A percentile compares a stretch with the other conserved stretches of the same genome.
Evolutionary conservation across 768 basidiomycete species (phyloP).

Genomic region (Lyophyllum semitale): DNA sequence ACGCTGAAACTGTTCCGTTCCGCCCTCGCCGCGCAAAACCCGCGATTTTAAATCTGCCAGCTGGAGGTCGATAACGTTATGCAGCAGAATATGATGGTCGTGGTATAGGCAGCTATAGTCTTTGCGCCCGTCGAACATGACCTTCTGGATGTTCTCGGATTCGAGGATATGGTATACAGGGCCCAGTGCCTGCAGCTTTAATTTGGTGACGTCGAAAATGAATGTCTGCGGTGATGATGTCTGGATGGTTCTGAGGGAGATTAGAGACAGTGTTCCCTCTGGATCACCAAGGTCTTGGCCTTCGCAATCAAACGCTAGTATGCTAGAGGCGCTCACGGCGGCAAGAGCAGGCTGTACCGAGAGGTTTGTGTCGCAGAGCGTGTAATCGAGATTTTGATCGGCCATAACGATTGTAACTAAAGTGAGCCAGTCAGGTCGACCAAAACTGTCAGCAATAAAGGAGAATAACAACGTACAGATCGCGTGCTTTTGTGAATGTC

Average conservation of each 20-base stretch:
- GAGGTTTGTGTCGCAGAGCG: background rate
- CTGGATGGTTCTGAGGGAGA: slow-evolving; percentile 4
- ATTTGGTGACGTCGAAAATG: slow-evolving; percentile 6
- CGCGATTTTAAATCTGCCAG: slow-evolving; percentile 12
- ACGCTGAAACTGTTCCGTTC: background rate
- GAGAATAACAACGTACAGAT: too few relatives aligned
- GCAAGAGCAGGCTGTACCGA: background rate
- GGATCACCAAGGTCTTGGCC: background rate
- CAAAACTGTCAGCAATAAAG: too few relatives aligned
- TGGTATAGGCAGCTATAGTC: slow-evolving; percentile 14
- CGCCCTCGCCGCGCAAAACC: slow-evolving; percentile 4
- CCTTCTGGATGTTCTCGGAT: slow-evolving; percentile 6
- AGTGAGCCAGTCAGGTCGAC: too few relatives aligned
- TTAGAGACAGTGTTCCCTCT: slow-evolving; percentile 9
- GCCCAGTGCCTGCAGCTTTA: background rate
- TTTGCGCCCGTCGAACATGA: slow-evolving; percentile 12
- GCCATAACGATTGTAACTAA: too few relatives aligned
- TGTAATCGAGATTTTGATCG: background rate
- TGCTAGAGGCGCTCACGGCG: background rate
- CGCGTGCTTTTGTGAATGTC: too few relatives aligned
- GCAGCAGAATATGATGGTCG: background rate
- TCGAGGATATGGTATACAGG: slow-evolving; percentile 11
- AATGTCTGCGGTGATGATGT: background rate
- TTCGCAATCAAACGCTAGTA: background rate
- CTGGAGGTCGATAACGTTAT: slow-evolving; percentile 9